A percentile compares a stretch with the other conserved stretches of the same genome.
phyloP scores from a whole-genome alignment of 2,329 filamentous ascomycete species.

The Sporothrix variecibatus region DNA sequence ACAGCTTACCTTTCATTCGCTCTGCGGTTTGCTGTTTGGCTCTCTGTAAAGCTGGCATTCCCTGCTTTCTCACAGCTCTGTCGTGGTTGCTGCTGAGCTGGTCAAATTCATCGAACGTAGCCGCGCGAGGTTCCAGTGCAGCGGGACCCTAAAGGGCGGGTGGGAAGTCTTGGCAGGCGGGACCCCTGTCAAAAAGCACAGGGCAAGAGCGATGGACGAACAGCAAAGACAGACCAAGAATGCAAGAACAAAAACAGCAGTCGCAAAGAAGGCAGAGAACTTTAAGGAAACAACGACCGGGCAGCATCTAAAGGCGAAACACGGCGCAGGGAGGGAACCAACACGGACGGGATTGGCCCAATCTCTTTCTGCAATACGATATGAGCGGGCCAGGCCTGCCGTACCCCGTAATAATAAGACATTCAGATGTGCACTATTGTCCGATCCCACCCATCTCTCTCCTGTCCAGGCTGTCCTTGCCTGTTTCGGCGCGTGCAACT shows the following conservation, averaged over 20 bases:
- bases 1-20: not conserved
- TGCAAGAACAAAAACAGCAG: not conserved
- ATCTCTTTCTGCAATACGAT: constrained; percentile 7
- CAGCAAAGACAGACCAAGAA: not conserved
- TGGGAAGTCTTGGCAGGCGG: constrained; percentile 18
- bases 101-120: not conserved
- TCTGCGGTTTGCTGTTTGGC: not conserved
- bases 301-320: not conserved
- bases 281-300: not conserved
- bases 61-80: too few relatives aligned
- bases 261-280: not conserved
- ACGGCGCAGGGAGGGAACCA: constrained; percentile 20
- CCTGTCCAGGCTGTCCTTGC: not conserved
- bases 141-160: constrained; percentile 20
- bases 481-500: constrained; percentile 13
- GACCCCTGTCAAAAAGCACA: constrained; percentile 11
- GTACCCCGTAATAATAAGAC: constrained; percentile 14
- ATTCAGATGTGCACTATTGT: constrained; percentile 11
- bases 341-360: not conserved
- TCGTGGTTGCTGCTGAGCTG: constrained; percentile 5
- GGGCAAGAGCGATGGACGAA: constrained; percentile 16
- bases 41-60: not conserved
- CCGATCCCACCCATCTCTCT: not conserved
- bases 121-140: constrained; percentile 23
- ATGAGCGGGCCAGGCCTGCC: not conserved